Conservation (phyloP, 2,329 filamentous ascomycete species). For the Plectosphaerella sp. region DNA sequence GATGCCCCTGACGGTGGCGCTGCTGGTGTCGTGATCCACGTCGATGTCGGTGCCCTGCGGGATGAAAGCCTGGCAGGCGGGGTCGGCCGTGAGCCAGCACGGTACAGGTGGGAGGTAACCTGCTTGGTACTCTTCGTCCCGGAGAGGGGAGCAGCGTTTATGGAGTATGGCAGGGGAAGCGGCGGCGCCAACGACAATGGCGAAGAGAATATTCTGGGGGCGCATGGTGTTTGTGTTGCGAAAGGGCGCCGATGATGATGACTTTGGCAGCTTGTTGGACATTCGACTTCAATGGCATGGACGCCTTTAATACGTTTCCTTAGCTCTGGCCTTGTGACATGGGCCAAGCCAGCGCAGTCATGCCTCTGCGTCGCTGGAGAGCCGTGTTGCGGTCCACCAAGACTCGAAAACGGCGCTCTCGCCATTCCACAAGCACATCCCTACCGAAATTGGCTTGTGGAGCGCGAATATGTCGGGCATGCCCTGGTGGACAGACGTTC, state of each 20-base stretch:
- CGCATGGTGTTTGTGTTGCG: neutral
- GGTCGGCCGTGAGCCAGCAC: constrained; percentile 19
- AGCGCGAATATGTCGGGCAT: no score
- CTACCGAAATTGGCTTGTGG: no score
- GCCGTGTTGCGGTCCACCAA: no score
- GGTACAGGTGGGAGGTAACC: constrained; percentile 19
- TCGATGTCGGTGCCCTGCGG: constrained; percentile 10
- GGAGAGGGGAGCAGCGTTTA: constrained; percentile 18
- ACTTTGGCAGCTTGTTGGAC: no score
- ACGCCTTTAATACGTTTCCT: no score
- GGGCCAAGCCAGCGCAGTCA: no score
- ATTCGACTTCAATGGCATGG: no score
- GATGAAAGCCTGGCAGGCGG: constrained; percentile 15
- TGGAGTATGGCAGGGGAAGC: constrained; percentile 1
- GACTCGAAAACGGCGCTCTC: no score
- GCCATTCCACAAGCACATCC: no score
- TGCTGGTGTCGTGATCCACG: constrained; percentile 11
- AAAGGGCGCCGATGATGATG: neutral
- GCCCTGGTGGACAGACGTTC: no score
- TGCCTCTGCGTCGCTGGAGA: no score
- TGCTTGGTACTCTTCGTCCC: constrained; percentile 12
- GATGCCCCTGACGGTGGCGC: constrained; percentile 16
- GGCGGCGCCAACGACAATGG: neutral
- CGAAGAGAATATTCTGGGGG: neutral
- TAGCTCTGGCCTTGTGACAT: no score